Conservation (phyloP, 2,329 filamentous ascomycete genomes). For the Scedosporium apiospermum region DNA sequence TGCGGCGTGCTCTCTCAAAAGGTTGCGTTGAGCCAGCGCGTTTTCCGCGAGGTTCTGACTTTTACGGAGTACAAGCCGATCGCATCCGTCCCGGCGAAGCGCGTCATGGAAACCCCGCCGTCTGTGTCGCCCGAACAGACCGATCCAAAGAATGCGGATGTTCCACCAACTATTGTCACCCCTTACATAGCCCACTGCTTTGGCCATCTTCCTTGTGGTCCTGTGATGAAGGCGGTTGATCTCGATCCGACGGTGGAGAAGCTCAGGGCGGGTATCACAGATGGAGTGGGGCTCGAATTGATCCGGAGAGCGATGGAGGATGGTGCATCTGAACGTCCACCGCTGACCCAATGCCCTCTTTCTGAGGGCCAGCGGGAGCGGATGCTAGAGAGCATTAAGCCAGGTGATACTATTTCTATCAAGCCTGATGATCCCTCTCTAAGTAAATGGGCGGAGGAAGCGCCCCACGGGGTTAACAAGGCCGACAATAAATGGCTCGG, state of each 20-base stretch:
- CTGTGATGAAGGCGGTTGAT: constrained; percentile 31
- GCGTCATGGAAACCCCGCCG: too few relatives aligned
- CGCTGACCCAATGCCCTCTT: constrained; percentile 7
- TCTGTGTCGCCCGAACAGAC: too few relatives aligned
- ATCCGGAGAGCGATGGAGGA: constrained; percentile 14
- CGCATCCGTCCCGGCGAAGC: neutral
- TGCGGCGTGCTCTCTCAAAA: constrained; percentile 32
- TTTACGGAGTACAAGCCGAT: constrained; percentile 24
- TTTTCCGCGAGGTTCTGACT: constrained; percentile 45
- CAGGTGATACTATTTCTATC: constrained; percentile 36
- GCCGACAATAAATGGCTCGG: constrained; percentile 55
- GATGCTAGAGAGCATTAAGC: constrained; percentile 22
- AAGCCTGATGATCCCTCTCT: constrained; percentile 7
- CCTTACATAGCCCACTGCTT: constrained; percentile 59
- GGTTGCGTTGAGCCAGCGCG: constrained; percentile 23
- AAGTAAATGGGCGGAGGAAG: constrained; percentile 46
- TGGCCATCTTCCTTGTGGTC: constrained; percentile 48
- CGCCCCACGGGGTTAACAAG: constrained; percentile 29
- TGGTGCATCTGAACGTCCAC: neutral
- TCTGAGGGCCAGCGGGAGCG: constrained; percentile 13
- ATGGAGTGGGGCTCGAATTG: constrained; percentile 19
- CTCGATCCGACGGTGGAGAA: constrained; percentile 13
- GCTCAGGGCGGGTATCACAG: constrained; percentile 9
- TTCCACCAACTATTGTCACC: constrained; percentile 54
- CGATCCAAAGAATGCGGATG: neutral